Evolutionary conservation across 148 eudicot species (phyloP), one percentile per base, ranked within the genome.

Genomic region (Nepenthes mirabilis): DNA sequence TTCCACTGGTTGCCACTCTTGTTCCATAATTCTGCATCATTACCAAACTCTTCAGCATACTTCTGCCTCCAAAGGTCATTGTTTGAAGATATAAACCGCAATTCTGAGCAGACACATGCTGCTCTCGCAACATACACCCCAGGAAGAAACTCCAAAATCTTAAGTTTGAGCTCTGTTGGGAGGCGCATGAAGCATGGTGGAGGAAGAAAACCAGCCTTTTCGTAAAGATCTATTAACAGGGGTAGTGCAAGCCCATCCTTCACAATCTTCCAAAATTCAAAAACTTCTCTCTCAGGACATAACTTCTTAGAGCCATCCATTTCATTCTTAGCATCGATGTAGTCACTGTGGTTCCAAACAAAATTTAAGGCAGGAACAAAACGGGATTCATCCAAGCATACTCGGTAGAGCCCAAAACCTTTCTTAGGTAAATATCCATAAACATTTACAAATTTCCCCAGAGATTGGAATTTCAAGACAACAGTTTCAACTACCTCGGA

Each of bases 191-290:
- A 81, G 70, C 89, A 84, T 7, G 95, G 73, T 5, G 91, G 99
- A 61, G 87, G 82, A 37, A 59, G 66, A 55, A 93, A 59, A 52
- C 81, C 88, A 61, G 73, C 65, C 56, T 76, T 72, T 37, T 89
- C 99, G 59, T 95, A 86, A 23, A 86, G 72, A 60, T 89, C 95
- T 11, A 86, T 86, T 34, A 89, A 61, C 23, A 93, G 78, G 4
- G 99, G 99, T 56, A 89, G 71, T 1, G 91, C 77, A 47, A 93
- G 79, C 33, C 77, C 81, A 58, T 88, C 99, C 66, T 93, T 93
- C 14, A 93, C 79, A 51, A 47, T 73, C 70, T 76, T 82, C 96
- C 96, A 89, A 67, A 93, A 89, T 37, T 79, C 84, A 43, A 88
- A 93, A 58, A 89, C 80, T 51, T 89, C 90, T 34, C 37, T 76